These are phyloP conservation scores for Arabidopsis suecica DNA, from an alignment of 345 rosid species.

Conservation along the genomic window DNA sequence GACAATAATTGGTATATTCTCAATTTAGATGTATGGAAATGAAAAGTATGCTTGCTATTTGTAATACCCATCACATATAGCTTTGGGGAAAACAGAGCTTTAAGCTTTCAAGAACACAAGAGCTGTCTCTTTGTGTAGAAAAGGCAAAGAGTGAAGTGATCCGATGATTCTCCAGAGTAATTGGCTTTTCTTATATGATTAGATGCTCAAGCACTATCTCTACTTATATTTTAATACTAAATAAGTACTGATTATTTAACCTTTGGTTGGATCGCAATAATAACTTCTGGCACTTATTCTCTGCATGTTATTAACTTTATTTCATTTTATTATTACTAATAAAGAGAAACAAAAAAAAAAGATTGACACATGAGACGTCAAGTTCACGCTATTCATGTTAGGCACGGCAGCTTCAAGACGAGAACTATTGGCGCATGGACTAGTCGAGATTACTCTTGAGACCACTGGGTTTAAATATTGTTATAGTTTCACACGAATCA, in stretches of 20 bases:
- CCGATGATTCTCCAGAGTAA: conserved; percentile 36
- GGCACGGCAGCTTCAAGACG: conserved; percentile 39
- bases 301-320: conserved; percentile 20
- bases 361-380: conserved; percentile 39
- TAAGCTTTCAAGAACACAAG: conserved; percentile 31
- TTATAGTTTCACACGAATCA: conserved; percentile 36
- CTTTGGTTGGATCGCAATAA: conserved; percentile 34
- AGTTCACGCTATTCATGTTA: conserved; percentile 44
- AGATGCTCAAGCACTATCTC: conserved; percentile 51
- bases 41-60: conserved; percentile 13
- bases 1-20: neutral
- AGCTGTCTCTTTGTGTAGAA: conserved; percentile 29
- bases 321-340: conserved; percentile 3
- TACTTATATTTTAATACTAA: neutral
- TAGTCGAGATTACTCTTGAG: neutral
- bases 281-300: conserved; percentile 35
- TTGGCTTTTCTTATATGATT: conserved; percentile 43
- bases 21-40: conserved; percentile 18
- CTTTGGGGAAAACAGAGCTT: conserved; percentile 14
- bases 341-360: neutral
- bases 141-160: conserved; percentile 41
- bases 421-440: conserved; percentile 33
- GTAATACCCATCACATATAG: neutral
- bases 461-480: conserved; percentile 12
- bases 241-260: conserved; percentile 23